phyloP scores from a whole-genome alignment of 2,329 filamentous ascomycete species.

The Alternaria sp. region DNA sequence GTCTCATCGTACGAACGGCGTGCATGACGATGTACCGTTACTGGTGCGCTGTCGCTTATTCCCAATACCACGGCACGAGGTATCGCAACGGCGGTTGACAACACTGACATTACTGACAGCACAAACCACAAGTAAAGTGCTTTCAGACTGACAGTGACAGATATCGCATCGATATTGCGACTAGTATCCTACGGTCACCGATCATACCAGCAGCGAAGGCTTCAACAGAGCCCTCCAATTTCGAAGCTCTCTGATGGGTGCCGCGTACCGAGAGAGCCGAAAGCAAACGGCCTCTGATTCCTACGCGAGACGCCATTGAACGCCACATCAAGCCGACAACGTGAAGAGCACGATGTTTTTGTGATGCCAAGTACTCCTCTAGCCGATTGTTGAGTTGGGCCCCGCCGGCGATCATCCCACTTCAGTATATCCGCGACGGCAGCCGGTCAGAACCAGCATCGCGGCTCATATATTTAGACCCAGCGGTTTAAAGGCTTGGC shows the following conservation, averaged over 20 bases:
- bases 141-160: not conserved
- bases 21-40: not conserved
- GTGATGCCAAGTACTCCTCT: constrained; percentile 3
- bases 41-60: not conserved
- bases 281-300: not conserved
- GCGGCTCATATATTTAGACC: constrained; percentile 24
- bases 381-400: constrained; percentile 6
- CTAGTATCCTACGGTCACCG: not conserved
- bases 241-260: not conserved
- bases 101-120: not conserved
- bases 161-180: not conserved
- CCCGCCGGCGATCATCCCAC: constrained; percentile 18
- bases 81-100: not conserved
- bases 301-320: constrained; percentile 5
- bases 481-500: constrained; percentile 20
- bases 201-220: not conserved
- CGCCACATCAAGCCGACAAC: not conserved
- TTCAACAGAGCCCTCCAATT: not conserved
- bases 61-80: not conserved
- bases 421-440: constrained; percentile 11
- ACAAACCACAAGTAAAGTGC: not conserved
- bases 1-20: not conserved
- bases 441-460: constrained; percentile 13
- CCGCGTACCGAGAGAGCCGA: not conserved
- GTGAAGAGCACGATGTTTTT: not conserved